phyloP scores from a whole-genome alignment of 805 yeast species.

The Henningerozyma blattae region DNA sequence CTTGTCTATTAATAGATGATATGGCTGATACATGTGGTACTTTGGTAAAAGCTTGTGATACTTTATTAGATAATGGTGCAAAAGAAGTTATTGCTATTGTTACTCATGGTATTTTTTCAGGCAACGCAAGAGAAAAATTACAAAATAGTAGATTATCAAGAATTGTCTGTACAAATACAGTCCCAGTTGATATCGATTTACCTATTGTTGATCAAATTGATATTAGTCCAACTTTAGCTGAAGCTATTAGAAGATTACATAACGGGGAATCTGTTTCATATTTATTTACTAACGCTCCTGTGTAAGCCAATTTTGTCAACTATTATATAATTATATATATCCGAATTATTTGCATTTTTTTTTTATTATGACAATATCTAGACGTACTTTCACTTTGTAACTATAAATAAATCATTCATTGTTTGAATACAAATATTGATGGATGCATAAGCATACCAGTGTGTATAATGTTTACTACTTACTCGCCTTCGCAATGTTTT shows the following conservation, averaged over 20 bases:
- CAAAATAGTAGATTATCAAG: constrained; percentile 52
- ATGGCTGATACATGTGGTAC: constrained; percentile 99
- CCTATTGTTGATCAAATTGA: constrained; percentile 42
- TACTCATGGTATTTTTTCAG: constrained; percentile 89
- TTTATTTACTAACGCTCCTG: constrained; percentile 39
- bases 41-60: constrained; percentile 85
- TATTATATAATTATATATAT: too few relatives aligned
- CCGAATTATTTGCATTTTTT: not conserved
- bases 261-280: constrained; percentile 80
- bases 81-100: constrained; percentile 81
- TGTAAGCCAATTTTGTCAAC: too few relatives aligned
- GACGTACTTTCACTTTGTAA: too few relatives aligned
- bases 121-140: constrained; percentile 66
- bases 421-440: too few relatives aligned
- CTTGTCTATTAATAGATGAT: constrained; percentile 84
- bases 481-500: too few relatives aligned
- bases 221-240: constrained; percentile 64
- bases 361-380: not conserved
- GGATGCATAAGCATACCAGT: too few relatives aligned
- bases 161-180: constrained; percentile 87
- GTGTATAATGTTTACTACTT: too few relatives aligned
- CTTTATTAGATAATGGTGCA: constrained; percentile 71
- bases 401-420: too few relatives aligned
- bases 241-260: constrained; percentile 73
- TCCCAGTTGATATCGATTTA: constrained; percentile 63